These are phyloP conservation scores for Phytophthora rubi DNA, from an alignment of 352 stramenopile species.

Conservation along the genomic window DNA sequence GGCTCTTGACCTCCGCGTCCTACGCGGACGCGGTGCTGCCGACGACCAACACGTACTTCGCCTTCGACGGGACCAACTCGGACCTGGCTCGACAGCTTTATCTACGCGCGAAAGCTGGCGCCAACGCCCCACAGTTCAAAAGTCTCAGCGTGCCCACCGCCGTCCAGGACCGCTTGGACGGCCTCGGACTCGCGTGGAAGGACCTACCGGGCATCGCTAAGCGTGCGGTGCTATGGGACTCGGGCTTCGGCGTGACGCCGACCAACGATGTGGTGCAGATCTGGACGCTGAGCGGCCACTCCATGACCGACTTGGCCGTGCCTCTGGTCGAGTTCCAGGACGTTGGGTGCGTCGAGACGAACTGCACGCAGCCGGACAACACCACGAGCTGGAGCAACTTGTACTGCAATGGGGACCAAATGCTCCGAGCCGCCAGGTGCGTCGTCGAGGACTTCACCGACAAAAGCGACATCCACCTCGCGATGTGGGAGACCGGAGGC, in stretches of 20 bases:
- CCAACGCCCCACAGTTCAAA: background rate
- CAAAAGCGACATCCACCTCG: conserved; percentile 11
- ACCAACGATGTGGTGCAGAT: conserved; percentile 16
- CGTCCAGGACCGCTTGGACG: conserved; percentile 15
- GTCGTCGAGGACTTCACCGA: conserved; percentile 26
- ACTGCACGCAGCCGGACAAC: conserved; percentile 24
- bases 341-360: conserved; percentile 12
- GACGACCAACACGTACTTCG: conserved; percentile 17
- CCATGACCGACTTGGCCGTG: conserved; percentile 32
- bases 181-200: conserved; percentile 12
- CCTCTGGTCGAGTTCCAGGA: conserved; percentile 11
- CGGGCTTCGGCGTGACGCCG: conserved; percentile 22
- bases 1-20: background rate
- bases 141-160: conserved; percentile 4
- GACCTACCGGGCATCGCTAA: conserved; percentile 32
- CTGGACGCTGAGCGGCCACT: conserved; percentile 20
- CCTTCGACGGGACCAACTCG: conserved; percentile 40
- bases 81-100: conserved; percentile 39
- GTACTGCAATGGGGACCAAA: conserved; percentile 39
- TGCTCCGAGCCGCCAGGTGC: conserved; percentile 36
- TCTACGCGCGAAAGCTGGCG: conserved; percentile 13
- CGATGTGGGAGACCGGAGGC: conserved; percentile 33
- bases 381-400: conserved; percentile 6
- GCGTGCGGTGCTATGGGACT: conserved; percentile 41
- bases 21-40: conserved; percentile 13